Base-by-base conservation (phyloP, 2,329 filamentous ascomycete genomes). In the Cercospora sesami region DNA sequence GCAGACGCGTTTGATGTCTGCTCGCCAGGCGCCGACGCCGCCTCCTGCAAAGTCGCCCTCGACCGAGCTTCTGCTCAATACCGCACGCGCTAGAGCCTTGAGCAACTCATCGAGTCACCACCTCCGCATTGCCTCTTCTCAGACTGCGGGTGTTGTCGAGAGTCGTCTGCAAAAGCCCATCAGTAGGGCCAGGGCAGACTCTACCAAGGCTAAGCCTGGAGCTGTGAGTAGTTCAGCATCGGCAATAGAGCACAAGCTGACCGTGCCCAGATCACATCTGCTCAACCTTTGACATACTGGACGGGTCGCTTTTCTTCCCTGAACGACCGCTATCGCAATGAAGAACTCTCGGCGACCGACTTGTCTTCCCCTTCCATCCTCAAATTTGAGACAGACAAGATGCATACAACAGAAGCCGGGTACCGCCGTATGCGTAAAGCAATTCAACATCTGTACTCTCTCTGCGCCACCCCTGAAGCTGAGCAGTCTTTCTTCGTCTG, bases 301-400 rank as follows among this genome's bases (percentile, higher is more conserved):
- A 80, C 83, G 10, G 89, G 89, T 18, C 86, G 89, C 45, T 89
- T 90, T 74, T 79, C 83, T 61, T 79, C 86, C 2, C 77, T 89
- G 0, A 81, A 85, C 61, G 87, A 90, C 77, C 83, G 81, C n/a
- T 82, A 84, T 70, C 81, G 80, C 64, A 82, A 79, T 67, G 83
- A 85, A 70, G 75, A 84, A 23, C 66, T 75, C 4, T 68, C 74
- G 0, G 69, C 71, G 7, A 79, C 73, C 3, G 66, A 66, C 74
- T 83, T 66, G 83, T 64, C 72, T 14, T 36, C 16, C 31, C 45
- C 63, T 4, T 64, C 64, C 33, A 55, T 60, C n/a, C 51, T 53
- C 21, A 72, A 73, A 57, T 66, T 68, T 26, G 42, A 71, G 14
- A 73, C 73, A 2, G 75, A 78, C 68, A 73, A 71, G 60, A 73